These are phyloP conservation scores for Dictyostelium discoideum DNA, from an alignment of 78 protist genomes.

Conservation along the genomic window dicty_2.7 NC_007089.4:3432501-3433000, in stretches of 20 bases:
- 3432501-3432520: no score
- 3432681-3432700: no score
- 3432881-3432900: slow-evolving; percentile 33
- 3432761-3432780: no score
- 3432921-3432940: slow-evolving; percentile 7
- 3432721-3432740: no score
- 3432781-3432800: neutral
- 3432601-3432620: neutral
- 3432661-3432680: no score
- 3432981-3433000: neutral
- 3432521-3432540: no score
- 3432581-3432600: neutral
- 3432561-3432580: neutral
- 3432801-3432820: neutral
- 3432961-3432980: neutral
- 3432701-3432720: no score
- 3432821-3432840: no score
- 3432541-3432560: no score
- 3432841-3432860: no score
- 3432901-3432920: slow-evolving; percentile 75
- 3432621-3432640: no score
- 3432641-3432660: neutral
- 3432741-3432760: no score
- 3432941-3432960: neutral
- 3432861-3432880: neutral